Evolutionary conservation across 176 grass and related monocot species (phyloP).

Genomic region (Tillandsia leiboldiana): DNA sequence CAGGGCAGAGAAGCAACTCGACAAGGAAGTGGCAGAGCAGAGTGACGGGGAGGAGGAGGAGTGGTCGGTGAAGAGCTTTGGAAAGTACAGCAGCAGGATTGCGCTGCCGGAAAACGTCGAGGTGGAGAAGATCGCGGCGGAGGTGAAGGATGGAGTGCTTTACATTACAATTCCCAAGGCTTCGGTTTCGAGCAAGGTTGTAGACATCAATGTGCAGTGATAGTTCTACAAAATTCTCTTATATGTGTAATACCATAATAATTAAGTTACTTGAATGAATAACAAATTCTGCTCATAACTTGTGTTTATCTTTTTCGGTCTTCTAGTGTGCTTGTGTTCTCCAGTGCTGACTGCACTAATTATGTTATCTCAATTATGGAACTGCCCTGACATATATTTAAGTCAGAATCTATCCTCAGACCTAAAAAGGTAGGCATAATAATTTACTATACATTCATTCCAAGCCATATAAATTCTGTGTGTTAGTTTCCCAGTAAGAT

Average conservation of each 20-base stretch:
- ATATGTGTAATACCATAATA: too few species aligned
- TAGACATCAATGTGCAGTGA: slow-evolving; percentile 37
- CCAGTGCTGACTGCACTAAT: too few species aligned
- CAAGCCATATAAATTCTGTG: not conserved
- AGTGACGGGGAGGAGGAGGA: slow-evolving; percentile 16
- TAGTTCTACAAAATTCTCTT: too few species aligned
- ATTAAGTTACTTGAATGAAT: too few species aligned
- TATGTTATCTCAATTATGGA: too few species aligned
- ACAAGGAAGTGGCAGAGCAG: not conserved
- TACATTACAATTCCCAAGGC: slow-evolving; percentile 40
- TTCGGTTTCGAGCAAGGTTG: slow-evolving; percentile 19
- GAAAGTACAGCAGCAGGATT: slow-evolving; percentile 39
- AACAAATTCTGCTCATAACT: too few species aligned
- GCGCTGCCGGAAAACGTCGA: slow-evolving; percentile 48
- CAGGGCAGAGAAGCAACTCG: slow-evolving; percentile 26
- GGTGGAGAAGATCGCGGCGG: slow-evolving; percentile 39
- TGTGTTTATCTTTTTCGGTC: too few species aligned
- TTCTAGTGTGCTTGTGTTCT: too few species aligned
- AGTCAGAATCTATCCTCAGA: too few species aligned
- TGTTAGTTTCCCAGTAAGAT: not conserved
- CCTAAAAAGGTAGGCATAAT: too few species aligned
- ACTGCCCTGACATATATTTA: too few species aligned
- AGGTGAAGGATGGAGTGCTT: slow-evolving; percentile 40
- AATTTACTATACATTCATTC: too few species aligned
- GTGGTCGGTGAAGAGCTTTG: slow-evolving; percentile 36